These are phyloP conservation scores for Fusarium continuum DNA, from an alignment of 2,329 filamentous ascomycete genomes.

Conservation along the genomic window DNA sequence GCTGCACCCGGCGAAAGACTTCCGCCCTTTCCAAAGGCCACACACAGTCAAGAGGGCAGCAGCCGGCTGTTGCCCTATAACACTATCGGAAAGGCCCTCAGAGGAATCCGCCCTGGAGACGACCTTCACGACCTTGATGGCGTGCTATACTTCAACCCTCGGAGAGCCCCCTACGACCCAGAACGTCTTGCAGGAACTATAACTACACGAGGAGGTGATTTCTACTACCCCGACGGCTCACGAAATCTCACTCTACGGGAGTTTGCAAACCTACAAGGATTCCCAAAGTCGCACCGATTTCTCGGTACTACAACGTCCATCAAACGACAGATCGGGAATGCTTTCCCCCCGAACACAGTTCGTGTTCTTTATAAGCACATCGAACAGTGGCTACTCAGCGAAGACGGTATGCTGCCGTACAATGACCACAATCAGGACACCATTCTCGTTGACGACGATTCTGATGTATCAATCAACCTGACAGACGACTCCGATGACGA, in stretches of 20 bases:
- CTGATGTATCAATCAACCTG: constrained; percentile 18
- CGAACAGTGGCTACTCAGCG: constrained; percentile 54
- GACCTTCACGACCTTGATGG: constrained; percentile 53
- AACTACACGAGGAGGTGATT: constrained; percentile 69
- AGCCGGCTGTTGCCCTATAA: constrained; percentile 52
- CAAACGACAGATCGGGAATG: constrained; percentile 79
- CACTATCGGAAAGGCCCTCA: constrained; percentile 57
- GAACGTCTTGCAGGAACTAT: constrained; percentile 65
- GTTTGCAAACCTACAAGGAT: constrained; percentile 74
- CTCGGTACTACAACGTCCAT: constrained; percentile 51
- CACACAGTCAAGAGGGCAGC: constrained; percentile 59
- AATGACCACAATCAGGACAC: constrained; percentile 27
- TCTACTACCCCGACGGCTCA: constrained; percentile 71
- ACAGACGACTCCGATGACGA: constrained; percentile 4
- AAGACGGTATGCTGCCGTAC: constrained; percentile 51
- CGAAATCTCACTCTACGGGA: constrained; percentile 74
- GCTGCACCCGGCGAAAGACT: constrained; percentile 74
- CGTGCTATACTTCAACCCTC: constrained; percentile 43
- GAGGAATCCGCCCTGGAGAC: constrained; percentile 46
- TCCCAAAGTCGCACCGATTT: constrained; percentile 70
- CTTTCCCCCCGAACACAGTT: constrained; percentile 72
- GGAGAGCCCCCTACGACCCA: constrained; percentile 54
- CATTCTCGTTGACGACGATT: constrained; percentile 41
- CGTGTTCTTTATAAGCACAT: constrained; percentile 60
- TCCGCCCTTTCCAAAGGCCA: constrained; percentile 70